Evolutionary conservation across 1,139 yeast genomes (phyloP).

Genomic region (Lodderomyces beijingensis): DNA sequence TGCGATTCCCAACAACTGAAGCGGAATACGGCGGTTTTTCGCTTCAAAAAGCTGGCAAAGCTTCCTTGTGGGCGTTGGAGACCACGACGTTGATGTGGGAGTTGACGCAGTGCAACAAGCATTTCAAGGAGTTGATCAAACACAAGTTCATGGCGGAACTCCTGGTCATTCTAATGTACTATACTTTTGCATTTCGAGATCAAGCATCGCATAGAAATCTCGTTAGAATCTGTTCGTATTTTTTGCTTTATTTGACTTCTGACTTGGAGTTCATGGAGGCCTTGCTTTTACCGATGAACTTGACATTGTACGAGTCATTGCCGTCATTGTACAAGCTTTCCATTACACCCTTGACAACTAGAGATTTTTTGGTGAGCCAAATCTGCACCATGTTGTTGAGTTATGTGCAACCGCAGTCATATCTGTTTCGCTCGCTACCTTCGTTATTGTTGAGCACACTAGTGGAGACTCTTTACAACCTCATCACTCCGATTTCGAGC

Average conservation of each 20-base stretch:
- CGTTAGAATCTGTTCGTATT: conserved; percentile 56
- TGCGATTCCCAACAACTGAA: conserved; percentile 36
- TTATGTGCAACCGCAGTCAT: conserved; percentile 2
- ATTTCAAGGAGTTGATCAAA: conserved; percentile 46
- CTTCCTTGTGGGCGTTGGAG: conserved; percentile 54
- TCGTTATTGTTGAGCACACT: conserved; percentile 25
- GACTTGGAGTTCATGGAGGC: conserved; percentile 37
- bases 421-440: conserved; percentile 7
- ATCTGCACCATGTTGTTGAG: conserved; percentile 27
- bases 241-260: conserved; percentile 58
- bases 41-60: conserved; percentile 19
- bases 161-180: conserved; percentile 50
- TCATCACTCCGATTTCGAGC: conserved; percentile 43
- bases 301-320: conserved; percentile 36
- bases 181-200: conserved; percentile 45
- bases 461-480: conserved; percentile 56
- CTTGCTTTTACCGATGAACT: conserved; percentile 36
- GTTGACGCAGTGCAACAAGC: conserved; percentile 64
- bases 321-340: conserved; percentile 44
- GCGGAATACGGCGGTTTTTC: conserved; percentile 16
- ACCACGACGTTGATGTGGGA: conserved; percentile 69
- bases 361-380: conserved; percentile 61
- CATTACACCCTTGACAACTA: conserved; percentile 41
- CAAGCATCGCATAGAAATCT: conserved; percentile 35
- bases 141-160: conserved; percentile 51